These are phyloP conservation scores for Cudoniella acicularis DNA, from an alignment of 495 filamentous ascomycete species.

Conservation along the genomic window DNA sequence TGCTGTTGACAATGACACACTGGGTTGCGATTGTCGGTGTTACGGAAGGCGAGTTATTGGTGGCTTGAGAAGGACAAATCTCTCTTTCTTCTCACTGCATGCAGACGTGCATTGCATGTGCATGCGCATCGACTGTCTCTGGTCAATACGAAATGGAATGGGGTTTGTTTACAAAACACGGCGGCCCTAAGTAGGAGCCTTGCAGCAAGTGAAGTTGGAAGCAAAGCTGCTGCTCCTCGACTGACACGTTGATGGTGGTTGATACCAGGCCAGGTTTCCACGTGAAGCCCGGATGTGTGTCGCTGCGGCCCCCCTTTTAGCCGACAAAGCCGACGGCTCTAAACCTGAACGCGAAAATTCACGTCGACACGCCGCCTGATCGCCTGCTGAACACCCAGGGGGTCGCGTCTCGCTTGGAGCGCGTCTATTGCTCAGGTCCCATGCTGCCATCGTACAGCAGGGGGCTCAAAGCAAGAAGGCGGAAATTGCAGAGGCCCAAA, in stretches of 20 bases:
- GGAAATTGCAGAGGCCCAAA: neutral
- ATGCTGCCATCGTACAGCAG: too few relatives aligned
- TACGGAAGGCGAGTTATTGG: conserved; percentile 6
- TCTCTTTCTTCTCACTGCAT: neutral
- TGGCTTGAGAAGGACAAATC: neutral
- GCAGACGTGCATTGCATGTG: neutral
- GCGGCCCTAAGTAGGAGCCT: neutral
- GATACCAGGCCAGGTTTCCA: neutral
- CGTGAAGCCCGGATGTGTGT: too few relatives aligned
- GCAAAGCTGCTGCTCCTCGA: neutral
- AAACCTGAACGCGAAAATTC: neutral
- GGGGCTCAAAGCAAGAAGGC: neutral
- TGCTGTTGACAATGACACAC: neutral
- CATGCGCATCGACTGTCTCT: neutral
- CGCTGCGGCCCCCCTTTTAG: too few relatives aligned
- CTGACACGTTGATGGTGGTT: neutral
- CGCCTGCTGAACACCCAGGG: too few relatives aligned
- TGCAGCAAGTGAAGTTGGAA: neutral
- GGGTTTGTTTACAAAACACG: conserved; percentile 1
- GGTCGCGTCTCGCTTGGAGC: neutral
- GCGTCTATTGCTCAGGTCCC: neutral
- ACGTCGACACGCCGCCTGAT: neutral
- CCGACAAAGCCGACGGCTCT: too few relatives aligned
- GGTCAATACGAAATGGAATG: neutral
- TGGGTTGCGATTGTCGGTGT: neutral